These are phyloP conservation scores for Scedosporium apiospermum DNA, from an alignment of 2,329 filamentous ascomycete genomes.

Conservation along the genomic window DNA sequence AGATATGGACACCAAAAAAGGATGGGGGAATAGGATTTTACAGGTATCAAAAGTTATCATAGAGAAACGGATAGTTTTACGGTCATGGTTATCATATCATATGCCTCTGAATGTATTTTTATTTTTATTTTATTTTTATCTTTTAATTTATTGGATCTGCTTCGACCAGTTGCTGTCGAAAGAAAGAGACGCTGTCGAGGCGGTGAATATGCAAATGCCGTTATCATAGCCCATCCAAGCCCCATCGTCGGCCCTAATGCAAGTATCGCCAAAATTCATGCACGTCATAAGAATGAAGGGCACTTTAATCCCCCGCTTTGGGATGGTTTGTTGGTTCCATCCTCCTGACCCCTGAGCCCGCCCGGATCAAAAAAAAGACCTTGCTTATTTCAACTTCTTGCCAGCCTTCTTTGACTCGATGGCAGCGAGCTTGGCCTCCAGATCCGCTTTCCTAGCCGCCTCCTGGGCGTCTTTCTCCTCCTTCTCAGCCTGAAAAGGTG, in stretches of 20 bases:
- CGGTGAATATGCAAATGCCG: not conserved
- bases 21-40: not conserved
- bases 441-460: conserved; percentile 36
- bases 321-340: not conserved
- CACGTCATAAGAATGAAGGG: not conserved
- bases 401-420: conserved; percentile 34
- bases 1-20: not conserved
- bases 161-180: not conserved
- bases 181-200: not conserved
- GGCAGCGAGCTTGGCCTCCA: conserved; percentile 44
- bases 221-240: not conserved
- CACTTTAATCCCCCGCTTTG: not conserved
- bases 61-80: not conserved
- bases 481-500: conserved; percentile 39
- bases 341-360: not conserved
- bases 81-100: not conserved
- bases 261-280: not conserved
- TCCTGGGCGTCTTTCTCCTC: conserved; percentile 46
- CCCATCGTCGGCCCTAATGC: not conserved
- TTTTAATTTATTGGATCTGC: not conserved
- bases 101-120: not conserved
- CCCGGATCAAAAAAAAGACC: not conserved
- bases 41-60: conserved; percentile 2
- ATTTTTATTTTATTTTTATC: not conserved
- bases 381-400: conserved; percentile 4